A percentile compares a stretch with the other conserved stretches of the same genome.
Evolutionary conservation across 495 filamentous ascomycete species (phyloP).

Genomic region (Hypoxylon fuscum): DNA sequence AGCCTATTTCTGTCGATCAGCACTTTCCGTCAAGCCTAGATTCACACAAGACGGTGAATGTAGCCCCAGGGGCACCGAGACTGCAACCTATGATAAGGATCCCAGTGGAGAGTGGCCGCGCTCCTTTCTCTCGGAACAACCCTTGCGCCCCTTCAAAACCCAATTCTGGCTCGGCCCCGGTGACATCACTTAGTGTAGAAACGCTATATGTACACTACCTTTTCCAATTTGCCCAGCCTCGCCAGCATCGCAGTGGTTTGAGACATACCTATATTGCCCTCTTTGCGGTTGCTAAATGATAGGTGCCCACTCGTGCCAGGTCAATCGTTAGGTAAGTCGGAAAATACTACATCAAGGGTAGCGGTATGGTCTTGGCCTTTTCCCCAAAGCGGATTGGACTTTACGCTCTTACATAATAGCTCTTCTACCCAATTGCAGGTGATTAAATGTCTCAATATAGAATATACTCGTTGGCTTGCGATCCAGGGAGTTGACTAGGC

Average conservation of each 20-base stretch:
- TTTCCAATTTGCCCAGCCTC: constrained; percentile 8
- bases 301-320: neutral
- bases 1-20: constrained; percentile 3
- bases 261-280: neutral
- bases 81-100: neutral
- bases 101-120: constrained; percentile 7
- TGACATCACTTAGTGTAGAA: neutral
- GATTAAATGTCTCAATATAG: constrained; percentile 25
- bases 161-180: neutral
- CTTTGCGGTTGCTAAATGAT: neutral
- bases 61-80: neutral
- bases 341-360: constrained; percentile 10
- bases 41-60: neutral
- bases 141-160: neutral
- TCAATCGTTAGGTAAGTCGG: neutral
- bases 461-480: neutral
- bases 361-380: neutral
- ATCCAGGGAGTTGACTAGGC: neutral
- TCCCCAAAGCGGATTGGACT: constrained; percentile 1
- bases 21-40: constrained; percentile 14
- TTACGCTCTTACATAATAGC: neutral
- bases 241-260: neutral
- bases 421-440: neutral
- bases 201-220: neutral
- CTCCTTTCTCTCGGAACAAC: neutral